Base-by-base conservation (phyloP, 2,329 filamentous ascomycete species). In the Falciphora oryzae region DNA sequence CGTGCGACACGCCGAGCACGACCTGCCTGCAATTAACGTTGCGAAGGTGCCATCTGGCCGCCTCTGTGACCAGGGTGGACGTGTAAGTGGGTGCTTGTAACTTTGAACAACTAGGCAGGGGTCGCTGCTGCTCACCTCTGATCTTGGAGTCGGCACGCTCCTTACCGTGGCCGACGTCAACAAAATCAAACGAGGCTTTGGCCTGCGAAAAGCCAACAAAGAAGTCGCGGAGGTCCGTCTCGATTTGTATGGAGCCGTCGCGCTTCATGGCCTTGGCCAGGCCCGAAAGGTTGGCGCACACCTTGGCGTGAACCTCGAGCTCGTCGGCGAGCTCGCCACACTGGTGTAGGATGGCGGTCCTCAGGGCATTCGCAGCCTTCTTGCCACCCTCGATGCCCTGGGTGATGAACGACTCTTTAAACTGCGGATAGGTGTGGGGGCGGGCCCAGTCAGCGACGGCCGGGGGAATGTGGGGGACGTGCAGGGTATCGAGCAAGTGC, bases 1-100 rank as follows among this genome's bases (percentile, higher is more conserved):
- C 85, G 69, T 88, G 85, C 2, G 85, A 87, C 62, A 88, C 80
- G 59, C 86, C 87, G 50, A 89, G 76, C 44, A 88, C 73, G 61
- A 89, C 78, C 68, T 86, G 82, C 70, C 82, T 85, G 77, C 86
- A 89, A 70, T 86, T 87, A 67, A 79, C 74, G 66, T 88, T 87
- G 68, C 79, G 77, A 60, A 89, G 74, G 72, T 89, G 81, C 80
- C 84, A 88, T 60, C 78, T 76, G 11, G 83, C 77, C 27, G 74
- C 77, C 72, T 85, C 83, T 85, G 67, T 0, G 28, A 16, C n/a
- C 16, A 18, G 31, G 68, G 14, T 22, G 22, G 31, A 44, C 59
- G 31, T 16, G 29, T 25, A 35, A 60, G 29, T 38, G 60, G 65
- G 66, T 66, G 60, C 69, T 63, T 70, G 64, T 64, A 59, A 18